Conservation (phyloP, 2,329 filamentous ascomycete genomes). For the Lachnellula hyalina region DNA sequence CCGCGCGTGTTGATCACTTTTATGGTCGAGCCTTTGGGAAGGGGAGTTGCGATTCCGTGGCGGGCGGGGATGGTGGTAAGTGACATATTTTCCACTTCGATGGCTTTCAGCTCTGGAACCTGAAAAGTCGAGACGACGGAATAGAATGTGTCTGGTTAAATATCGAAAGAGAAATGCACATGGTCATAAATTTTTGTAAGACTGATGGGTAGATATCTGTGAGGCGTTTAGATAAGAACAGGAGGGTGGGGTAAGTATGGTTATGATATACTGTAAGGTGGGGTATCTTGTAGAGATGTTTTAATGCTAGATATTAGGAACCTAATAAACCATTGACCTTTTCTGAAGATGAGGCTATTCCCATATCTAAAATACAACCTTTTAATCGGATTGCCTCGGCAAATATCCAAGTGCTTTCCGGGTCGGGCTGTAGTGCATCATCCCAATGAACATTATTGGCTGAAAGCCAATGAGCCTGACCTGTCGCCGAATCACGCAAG, state of each 20-base stretch:
- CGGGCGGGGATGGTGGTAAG: conserved; percentile 15
- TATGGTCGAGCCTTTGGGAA: conserved; percentile 11
- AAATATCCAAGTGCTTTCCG: too few species aligned
- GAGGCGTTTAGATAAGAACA: neutral
- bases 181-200: neutral
- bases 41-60: conserved; percentile 11
- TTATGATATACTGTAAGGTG: too few species aligned
- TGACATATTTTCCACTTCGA: neutral
- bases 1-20: conserved; percentile 18
- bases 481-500: too few species aligned
- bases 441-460: too few species aligned
- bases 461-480: too few species aligned
- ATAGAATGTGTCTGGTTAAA: neutral
- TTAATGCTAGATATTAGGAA: too few species aligned
- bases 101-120: neutral
- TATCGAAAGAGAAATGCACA: neutral
- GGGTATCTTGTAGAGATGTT: too few species aligned
- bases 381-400: too few species aligned
- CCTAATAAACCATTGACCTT: too few species aligned
- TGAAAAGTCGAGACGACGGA: neutral
- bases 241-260: neutral
- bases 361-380: too few species aligned
- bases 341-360: too few species aligned
- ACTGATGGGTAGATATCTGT: neutral
- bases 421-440: too few species aligned